A percentile compares a stretch with the other conserved stretches of the same genome.
phyloP scores from a whole-genome alignment of 805 yeast genomes.

The Candida schatavii region DNA sequence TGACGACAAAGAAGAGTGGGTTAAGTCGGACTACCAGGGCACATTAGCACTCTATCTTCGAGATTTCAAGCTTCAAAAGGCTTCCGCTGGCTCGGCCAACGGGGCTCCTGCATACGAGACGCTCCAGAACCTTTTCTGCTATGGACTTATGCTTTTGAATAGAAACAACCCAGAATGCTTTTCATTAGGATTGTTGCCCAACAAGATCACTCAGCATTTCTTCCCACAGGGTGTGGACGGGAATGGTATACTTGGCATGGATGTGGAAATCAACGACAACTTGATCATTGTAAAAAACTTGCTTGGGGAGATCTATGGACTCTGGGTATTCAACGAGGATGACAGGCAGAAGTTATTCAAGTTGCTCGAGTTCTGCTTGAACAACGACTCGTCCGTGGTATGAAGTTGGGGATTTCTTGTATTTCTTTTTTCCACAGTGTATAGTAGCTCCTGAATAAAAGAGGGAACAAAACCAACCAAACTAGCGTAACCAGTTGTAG shows the following conservation, averaged over 20 bases:
- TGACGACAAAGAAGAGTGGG: constrained; percentile 60
- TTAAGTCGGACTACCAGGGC: constrained; percentile 67
- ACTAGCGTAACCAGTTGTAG: too few species aligned
- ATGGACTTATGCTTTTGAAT: constrained; percentile 69
- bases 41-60: constrained; percentile 64
- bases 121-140: constrained; percentile 49
- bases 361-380: constrained; percentile 38
- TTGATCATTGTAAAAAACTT: constrained; percentile 67
- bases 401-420: background rate
- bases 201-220: constrained; percentile 44
- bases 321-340: constrained; percentile 71
- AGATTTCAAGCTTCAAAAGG: constrained; percentile 31
- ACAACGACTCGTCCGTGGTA: constrained; percentile 20
- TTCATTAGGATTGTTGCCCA: constrained; percentile 65
- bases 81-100: background rate
- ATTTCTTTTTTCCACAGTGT: too few species aligned
- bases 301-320: constrained; percentile 68
- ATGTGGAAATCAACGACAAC: constrained; percentile 66
- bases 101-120: constrained; percentile 1
- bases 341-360: constrained; percentile 62
- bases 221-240: constrained; percentile 34
- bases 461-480: too few species aligned
- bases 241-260: constrained; percentile 43
- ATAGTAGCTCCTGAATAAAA: too few species aligned
- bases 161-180: constrained; percentile 68